Conservation (phyloP, 805 yeast species). For the Wickerhamomyces bisporus region DNA sequence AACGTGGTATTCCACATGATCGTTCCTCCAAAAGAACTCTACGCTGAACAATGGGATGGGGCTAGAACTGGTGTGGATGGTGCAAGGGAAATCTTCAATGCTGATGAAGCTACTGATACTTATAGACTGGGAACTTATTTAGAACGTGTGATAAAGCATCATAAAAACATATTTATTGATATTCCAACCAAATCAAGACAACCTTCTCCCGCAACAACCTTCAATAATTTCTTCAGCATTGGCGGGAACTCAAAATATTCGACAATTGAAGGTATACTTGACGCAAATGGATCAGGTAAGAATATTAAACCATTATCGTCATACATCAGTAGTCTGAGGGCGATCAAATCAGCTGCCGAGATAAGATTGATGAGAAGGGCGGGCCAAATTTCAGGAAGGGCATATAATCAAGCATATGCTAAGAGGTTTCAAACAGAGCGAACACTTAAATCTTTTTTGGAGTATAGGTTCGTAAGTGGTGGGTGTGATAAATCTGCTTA, state of each 20-base stretch:
- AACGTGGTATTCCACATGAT: constrained; percentile 66
- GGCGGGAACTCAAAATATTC: constrained; percentile 21
- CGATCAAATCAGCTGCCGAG: constrained; percentile 73
- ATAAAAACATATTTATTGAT: constrained; percentile 55
- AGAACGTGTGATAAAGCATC: constrained; percentile 40
- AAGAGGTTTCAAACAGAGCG: constrained; percentile 64
- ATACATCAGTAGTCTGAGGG: constrained; percentile 46
- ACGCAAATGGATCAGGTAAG: constrained; percentile 25
- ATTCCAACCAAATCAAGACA: constrained; percentile 22
- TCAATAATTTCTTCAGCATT: constrained; percentile 26
- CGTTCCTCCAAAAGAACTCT: constrained; percentile 77
- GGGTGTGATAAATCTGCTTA: constrained; percentile 92
- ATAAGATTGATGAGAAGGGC: constrained; percentile 76
- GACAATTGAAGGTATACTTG: constrained; percentile 25
- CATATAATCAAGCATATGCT: constrained; percentile 78
- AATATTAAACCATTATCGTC: constrained; percentile 39
- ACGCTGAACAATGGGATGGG: constrained; percentile 93
- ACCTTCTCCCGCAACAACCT: constrained; percentile 18
- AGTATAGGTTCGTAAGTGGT: constrained; percentile 73
- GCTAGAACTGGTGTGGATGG: constrained; percentile 83
- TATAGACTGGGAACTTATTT: constrained; percentile 39
- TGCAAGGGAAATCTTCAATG: constrained; percentile 78
- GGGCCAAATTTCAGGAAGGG: constrained; percentile 75
- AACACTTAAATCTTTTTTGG: constrained; percentile 73
- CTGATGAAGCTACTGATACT: constrained; percentile 63